phyloP scores from a whole-genome alignment of 257 asterid species.

The Echium plantagineum region DNA sequence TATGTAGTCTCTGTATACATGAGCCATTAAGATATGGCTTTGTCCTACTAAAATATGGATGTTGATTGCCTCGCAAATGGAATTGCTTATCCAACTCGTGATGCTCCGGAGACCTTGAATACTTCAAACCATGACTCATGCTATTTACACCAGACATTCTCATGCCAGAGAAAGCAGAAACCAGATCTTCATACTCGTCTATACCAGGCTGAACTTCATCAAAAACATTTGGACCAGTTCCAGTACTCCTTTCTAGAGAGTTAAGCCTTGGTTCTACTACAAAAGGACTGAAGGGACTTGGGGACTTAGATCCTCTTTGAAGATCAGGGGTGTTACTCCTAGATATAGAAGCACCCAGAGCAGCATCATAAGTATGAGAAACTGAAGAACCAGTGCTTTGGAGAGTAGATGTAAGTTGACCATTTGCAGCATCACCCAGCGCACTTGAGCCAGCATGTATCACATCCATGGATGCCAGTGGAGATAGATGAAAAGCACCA shows the following conservation, averaged over 20 bases:
- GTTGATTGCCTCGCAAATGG: constrained; percentile 24
- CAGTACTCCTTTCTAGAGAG: constrained; percentile 29
- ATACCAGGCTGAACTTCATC: constrained; percentile 24
- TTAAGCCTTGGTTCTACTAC: constrained; percentile 33
- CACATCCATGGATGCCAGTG: constrained; percentile 29
- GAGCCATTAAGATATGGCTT: constrained; percentile 30
- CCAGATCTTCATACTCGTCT: constrained; percentile 38
- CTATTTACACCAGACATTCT: constrained; percentile 34
- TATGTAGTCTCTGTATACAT: constrained; percentile 21
- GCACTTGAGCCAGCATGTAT: constrained; percentile 21
- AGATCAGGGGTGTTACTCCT: constrained; percentile 56
- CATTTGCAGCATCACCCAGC: constrained; percentile 14
- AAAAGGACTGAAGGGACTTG: constrained; percentile 50
- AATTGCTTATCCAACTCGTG: constrained; percentile 26
- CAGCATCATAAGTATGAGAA: constrained; percentile 41
- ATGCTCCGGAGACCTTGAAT: constrained; percentile 23
- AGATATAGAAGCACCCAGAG: constrained; percentile 47
- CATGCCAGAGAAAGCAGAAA: constrained; percentile 54
- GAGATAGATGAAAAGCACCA: constrained; percentile 31
- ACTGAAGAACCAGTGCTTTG: constrained; percentile 25
- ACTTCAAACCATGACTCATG: constrained; percentile 33
- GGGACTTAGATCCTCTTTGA: constrained; percentile 39
- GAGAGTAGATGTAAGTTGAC: constrained; percentile 12
- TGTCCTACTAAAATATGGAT: constrained; percentile 11
- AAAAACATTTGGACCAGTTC: constrained; percentile 16